These are phyloP conservation scores for Marvania coccoides DNA, from an alignment of 139 green algal genomes.

Conservation along the genomic window DNA sequence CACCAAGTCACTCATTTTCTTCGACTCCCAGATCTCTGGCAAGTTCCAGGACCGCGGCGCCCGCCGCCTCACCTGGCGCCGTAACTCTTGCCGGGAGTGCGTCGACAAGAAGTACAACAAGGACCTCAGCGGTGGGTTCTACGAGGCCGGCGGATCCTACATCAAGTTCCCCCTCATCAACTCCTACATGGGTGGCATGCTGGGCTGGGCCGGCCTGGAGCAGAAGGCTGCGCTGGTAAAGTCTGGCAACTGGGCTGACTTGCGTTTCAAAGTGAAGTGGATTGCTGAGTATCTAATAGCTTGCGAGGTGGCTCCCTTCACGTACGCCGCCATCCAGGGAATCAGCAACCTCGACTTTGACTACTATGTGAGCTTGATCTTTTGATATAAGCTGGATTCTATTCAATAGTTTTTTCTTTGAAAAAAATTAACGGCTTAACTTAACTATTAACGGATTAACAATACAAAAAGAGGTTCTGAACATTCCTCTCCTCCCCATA, in stretches of 20 bases:
- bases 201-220: not conserved
- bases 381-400: no score
- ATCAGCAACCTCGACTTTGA: not conserved
- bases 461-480: no score
- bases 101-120: slow-evolving; percentile 17
- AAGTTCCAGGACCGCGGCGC: not conserved
- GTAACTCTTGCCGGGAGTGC: not conserved
- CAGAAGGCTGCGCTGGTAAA: not conserved
- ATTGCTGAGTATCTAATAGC: not conserved
- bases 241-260: not conserved
- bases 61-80: slow-evolving; percentile 15
- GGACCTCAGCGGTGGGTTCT: slow-evolving; percentile 26
- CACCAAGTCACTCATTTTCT: slow-evolving; percentile 15
- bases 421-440: no score
- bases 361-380: no score
- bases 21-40: slow-evolving; percentile 19
- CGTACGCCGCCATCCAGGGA: not conserved
- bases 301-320: not conserved
- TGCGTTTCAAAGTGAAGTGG: not conserved
- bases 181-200: not conserved
- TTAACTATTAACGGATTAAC: no score
- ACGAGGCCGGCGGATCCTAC: slow-evolving; percentile 18
- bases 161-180: slow-evolving; percentile 18
- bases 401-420: no score
- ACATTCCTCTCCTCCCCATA: no score